phyloP scores from a whole-genome alignment of 2,329 filamentous ascomycete genomes.

The Chrysosporium queenslandicum region DNA sequence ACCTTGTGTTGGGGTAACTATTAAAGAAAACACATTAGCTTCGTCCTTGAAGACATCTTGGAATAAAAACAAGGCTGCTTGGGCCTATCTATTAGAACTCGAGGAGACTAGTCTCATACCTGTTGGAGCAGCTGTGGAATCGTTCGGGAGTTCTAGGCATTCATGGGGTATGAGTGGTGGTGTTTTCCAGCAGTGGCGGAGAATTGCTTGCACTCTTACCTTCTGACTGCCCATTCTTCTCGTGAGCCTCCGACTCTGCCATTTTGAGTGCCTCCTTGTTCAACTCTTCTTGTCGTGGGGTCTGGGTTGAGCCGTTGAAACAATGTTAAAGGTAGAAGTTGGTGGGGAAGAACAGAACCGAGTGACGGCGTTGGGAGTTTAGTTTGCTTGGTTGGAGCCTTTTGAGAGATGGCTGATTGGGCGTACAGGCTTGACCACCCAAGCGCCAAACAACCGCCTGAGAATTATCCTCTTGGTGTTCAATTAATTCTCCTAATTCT shows the following conservation, averaged over 20 bases:
- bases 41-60: neutral
- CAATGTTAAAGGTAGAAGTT: neutral
- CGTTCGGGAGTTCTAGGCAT: neutral
- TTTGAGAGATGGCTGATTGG: neutral
- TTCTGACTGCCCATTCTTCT: neutral
- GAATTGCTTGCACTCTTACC: slow-evolving; percentile 1
- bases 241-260: neutral
- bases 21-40: neutral
- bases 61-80: neutral
- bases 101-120: neutral
- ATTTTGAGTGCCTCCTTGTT: neutral
- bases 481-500: neutral
- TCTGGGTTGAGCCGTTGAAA: neutral
- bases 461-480: neutral
- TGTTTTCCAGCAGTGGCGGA: neutral
- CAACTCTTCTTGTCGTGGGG: neutral
- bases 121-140: neutral
- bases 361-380: neutral
- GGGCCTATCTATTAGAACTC: neutral
- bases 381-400: neutral
- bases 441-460: neutral
- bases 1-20: slow-evolving; percentile 10
- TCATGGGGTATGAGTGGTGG: neutral
- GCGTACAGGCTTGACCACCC: neutral
- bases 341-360: slow-evolving; percentile 6